Conservation (phyloP, 129 eudicot species). For the Apium graveolens region DNA sequence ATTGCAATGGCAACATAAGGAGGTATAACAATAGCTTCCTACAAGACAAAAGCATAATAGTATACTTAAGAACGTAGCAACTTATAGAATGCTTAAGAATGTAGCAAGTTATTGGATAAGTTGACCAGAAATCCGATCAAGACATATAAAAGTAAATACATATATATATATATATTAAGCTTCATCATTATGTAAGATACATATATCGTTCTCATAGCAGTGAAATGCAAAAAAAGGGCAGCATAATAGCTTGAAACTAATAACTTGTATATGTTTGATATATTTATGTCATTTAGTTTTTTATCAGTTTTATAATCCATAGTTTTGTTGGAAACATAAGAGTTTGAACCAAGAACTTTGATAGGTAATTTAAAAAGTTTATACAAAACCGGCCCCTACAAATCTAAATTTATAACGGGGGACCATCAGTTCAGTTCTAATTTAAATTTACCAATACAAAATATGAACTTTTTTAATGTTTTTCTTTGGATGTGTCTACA, state of each 20-base stretch:
- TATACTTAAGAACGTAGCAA: not conserved
- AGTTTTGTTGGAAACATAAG: not conserved
- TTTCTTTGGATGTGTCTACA: not conserved
- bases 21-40: conserved; percentile 12
- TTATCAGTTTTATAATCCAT: not conserved
- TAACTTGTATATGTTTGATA: too few relatives aligned
- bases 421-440: not conserved
- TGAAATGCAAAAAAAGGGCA: not conserved
- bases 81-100: not conserved
- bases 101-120: not conserved
- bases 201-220: too few relatives aligned
- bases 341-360: not conserved
- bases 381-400: not conserved
- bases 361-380: not conserved
- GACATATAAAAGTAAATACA: not conserved
- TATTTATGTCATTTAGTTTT: too few relatives aligned
- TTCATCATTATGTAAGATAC: too few relatives aligned
- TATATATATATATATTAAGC: not conserved
- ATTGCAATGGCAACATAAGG: conserved; percentile 11
- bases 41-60: not conserved
- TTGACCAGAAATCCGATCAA: not conserved
- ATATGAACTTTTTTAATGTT: not conserved
- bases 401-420: not conserved
- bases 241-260: too few relatives aligned
- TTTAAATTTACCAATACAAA: not conserved